Conservation (phyloP, 1,284 basidiomycete species). For the Trametes sp. region DNA sequence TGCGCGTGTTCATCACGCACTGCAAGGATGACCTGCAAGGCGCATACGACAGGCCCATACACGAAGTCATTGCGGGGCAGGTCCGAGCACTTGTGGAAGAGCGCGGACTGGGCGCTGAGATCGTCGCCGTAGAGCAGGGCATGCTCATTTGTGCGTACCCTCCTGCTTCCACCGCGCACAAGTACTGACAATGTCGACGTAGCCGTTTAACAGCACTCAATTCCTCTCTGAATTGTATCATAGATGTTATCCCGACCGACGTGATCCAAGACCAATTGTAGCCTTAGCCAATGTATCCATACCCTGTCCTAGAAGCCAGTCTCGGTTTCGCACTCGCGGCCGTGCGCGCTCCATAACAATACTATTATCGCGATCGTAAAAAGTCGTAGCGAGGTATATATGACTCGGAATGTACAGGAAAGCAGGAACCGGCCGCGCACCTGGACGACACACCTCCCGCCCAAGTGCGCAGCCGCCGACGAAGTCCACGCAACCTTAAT, state of each 20-base stretch:
- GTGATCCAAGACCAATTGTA: slow-evolving; percentile 37
- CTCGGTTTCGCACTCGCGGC: not conserved
- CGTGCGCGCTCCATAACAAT: slow-evolving; percentile 30
- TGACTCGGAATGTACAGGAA: slow-evolving; percentile 32
- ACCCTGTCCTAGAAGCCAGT: slow-evolving; percentile 7
- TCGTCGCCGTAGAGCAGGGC: slow-evolving; percentile 74
- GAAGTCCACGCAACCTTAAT: slow-evolving; percentile 17
- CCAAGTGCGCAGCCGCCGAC: slow-evolving; percentile 2
- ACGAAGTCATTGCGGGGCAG: slow-evolving; percentile 67
- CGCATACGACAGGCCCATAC: slow-evolving; percentile 53
- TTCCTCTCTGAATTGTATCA: slow-evolving; percentile 16
- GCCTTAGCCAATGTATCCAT: slow-evolving; percentile 46
- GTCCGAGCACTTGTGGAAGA: slow-evolving; percentile 62
- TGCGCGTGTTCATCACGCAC: slow-evolving; percentile 78
- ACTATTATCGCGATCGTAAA: slow-evolving; percentile 38
- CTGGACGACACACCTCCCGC: not conserved
- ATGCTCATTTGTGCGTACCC: slow-evolving; percentile 65
- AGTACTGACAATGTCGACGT: not conserved
- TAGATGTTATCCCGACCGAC: slow-evolving; percentile 1
- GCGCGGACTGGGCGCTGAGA: slow-evolving; percentile 65
- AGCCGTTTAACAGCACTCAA: not conserved
- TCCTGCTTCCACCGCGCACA: not conserved
- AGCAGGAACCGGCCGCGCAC: slow-evolving; percentile 27
- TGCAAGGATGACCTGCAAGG: slow-evolving; percentile 74
- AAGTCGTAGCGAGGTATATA: slow-evolving; percentile 41